Base-by-base conservation (phyloP, 495 filamentous ascomycete species). In the Platismatia glauca region DNA sequence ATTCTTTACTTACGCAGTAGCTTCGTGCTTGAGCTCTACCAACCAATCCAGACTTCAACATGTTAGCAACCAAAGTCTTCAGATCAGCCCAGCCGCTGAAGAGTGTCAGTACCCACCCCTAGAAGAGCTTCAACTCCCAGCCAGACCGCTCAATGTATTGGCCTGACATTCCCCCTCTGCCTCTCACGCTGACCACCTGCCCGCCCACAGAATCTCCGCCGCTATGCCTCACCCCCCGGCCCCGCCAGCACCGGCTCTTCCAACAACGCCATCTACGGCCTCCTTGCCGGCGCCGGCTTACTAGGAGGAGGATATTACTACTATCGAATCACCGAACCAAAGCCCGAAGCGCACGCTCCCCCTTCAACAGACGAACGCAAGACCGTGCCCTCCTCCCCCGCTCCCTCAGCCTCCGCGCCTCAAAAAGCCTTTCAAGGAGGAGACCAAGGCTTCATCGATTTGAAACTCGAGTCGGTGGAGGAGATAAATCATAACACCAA, bases 381-480 rank as follows among this genome's bases (percentile, higher is more conserved):
- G 8, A 55, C 62, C 29, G 38, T 59, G 20, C 60, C 55, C n/a
- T 35, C 60, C 5, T 37, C 27, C 37, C 72, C 74, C 39, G 66
- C n/a, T 11, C 41, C 64, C 33, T 35, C 53, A 8, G 62, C 57
- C 7, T 58, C 65, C 1, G 37, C 37, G 18, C 57, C 59, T 7
- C 60, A 67, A 37, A 35, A 50, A 18, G 61, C 88, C 38, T 89
- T 98, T 74, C 87, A 79, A 22, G 95, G 93, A 62, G 90, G 91
- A 48, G 88, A 92, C 56, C 85, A 94, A 75, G 92, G 90, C 68
- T 95, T 89, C 75, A 74, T 96, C 48, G 82, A 83, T 64, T 82
- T 95, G 66, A 84, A 86, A 78, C 81, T 98, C 52, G 84, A 89
- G 50, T 82, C 84, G n/a, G 75, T 78, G 56, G 77, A 86, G 66